A percentile compares a stretch with the other conserved stretches of the same genome.
Conservation (phyloP, 352 stramenopile genomes). For the Pythium apleroticum region DNA sequence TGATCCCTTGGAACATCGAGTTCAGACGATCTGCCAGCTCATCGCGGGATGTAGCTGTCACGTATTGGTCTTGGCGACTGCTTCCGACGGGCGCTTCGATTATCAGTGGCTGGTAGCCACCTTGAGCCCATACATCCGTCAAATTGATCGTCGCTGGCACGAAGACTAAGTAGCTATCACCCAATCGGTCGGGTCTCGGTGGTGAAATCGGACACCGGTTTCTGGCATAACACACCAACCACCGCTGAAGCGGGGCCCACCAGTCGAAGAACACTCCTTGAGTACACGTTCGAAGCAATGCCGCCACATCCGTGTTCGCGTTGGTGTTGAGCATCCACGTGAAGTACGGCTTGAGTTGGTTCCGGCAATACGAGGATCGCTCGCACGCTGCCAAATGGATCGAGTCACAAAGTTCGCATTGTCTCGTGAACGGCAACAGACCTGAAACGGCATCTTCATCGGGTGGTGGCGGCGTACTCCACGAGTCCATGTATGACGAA, state of each 20-base stretch:
- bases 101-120: no score
- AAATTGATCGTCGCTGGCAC: not conserved
- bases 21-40: constrained; percentile 1
- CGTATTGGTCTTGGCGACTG: not conserved
- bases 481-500: no score
- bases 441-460: no score
- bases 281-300: not conserved
- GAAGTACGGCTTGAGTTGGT: not conserved
- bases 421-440: not conserved
- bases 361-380: not conserved
- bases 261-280: not conserved
- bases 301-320: not conserved
- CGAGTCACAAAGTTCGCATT: not conserved
- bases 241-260: constrained; percentile 5
- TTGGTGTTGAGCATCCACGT: not conserved
- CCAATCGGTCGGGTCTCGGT: not conserved
- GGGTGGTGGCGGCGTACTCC: no score
- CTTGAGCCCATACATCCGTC: not conserved
- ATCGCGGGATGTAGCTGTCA: not conserved
- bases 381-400: not conserved
- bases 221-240: constrained; percentile 2
- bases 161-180: not conserved
- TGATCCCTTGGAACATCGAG: constrained; percentile 20
- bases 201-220: not conserved
- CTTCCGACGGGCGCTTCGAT: constrained; percentile 1